Base-by-base conservation (phyloP, 164 flowering plant genomes). In the Euptelea pleiosperma region DNA sequence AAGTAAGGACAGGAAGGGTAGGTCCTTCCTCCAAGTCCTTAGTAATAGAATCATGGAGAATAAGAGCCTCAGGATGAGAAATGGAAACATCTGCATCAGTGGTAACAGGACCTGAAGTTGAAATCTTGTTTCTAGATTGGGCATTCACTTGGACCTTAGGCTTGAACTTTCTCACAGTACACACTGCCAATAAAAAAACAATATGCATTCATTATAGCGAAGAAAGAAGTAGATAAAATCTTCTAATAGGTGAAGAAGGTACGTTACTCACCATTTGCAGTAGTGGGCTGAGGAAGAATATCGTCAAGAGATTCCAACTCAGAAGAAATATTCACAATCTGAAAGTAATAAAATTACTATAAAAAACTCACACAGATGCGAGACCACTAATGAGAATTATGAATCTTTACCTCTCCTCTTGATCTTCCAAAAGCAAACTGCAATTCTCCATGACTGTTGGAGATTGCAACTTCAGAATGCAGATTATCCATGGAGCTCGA, bases 281-380 rank as follows among this genome's bases (percentile, higher is more conserved):
- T 55, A 25, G 61, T 46, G 35, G 75, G 28, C 28, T 67, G 75
- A 48, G 50, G 49, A 49, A 70, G 55, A 56, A 70, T 33, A 52
- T 57, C 66, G 48, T 77, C 76, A 28, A 71, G 60, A 57, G 53
- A 63, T 21, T 74, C 80, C 64, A 70, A 62, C 25, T 28, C 75
- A 8, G 67, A 67, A 52, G 58, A 58, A 52, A 68, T 43, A 34
- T 66, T 73, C 50, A 66, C 69, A 66, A 56, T 71, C 81, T 79
- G 72, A 60, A 64, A 58, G 40, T 6, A 57, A 54, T 14, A 31
- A 28, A 61, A 46, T 25, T 33, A 44, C 24, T 42, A 22, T 14
- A 18, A 0, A 16, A 46, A 8, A 55, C 39, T 18, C 43, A n/a
- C n/a, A n/a, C n/a, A 29, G 26, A 53, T 30, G 18, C 33, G 46